Evolutionary conservation across 2,329 filamentous ascomycete species (phyloP).

Genomic region (Microdochium paspali): DNA sequence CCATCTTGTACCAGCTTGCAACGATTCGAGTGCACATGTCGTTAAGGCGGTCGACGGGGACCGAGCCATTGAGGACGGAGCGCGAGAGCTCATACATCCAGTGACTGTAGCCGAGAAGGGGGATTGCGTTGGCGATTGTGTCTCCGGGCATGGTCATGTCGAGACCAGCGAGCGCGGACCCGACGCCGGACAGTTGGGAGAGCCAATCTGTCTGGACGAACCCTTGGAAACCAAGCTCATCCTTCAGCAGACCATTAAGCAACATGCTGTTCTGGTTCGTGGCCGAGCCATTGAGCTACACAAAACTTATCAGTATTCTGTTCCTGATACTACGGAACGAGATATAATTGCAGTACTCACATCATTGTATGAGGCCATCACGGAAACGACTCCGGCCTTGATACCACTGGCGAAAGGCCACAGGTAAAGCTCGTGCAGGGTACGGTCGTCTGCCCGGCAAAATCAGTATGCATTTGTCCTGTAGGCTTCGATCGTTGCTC

Average conservation of each 20-base stretch:
- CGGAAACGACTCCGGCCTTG: slow-evolving; percentile 63
- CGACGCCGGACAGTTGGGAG: slow-evolving; percentile 66
- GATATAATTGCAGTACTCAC: slow-evolving; percentile 13
- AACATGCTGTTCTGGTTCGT: slow-evolving; percentile 59
- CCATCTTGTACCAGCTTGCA: slow-evolving; percentile 49
- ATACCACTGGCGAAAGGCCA: slow-evolving; percentile 77
- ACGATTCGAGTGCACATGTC: slow-evolving; percentile 46
- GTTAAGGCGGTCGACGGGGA: slow-evolving; percentile 46
- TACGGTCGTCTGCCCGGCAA: slow-evolving; percentile 15
- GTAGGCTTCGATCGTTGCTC: slow-evolving; percentile 2
- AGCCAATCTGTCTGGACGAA: slow-evolving; percentile 67
- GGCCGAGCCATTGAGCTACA: slow-evolving; percentile 56
- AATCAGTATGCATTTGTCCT: not conserved
- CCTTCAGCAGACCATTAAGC: slow-evolving; percentile 61
- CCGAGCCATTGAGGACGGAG: slow-evolving; percentile 45
- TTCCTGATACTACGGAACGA: not conserved
- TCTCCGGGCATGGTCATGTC: slow-evolving; percentile 57
- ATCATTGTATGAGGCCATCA: slow-evolving; percentile 79
- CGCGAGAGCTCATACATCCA: slow-evolving; percentile 47
- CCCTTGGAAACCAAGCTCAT: slow-evolving; percentile 66
- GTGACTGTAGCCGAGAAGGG: slow-evolving; percentile 40
- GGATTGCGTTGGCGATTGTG: slow-evolving; percentile 31
- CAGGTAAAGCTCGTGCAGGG: slow-evolving; percentile 61
- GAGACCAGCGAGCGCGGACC: slow-evolving; percentile 62
- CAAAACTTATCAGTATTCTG: not conserved